Evolutionary conservation across 495 filamentous ascomycete genomes (phyloP), one percentile per base, ranked within the genome.

Genomic region (Podospora pseudocomata): DNA sequence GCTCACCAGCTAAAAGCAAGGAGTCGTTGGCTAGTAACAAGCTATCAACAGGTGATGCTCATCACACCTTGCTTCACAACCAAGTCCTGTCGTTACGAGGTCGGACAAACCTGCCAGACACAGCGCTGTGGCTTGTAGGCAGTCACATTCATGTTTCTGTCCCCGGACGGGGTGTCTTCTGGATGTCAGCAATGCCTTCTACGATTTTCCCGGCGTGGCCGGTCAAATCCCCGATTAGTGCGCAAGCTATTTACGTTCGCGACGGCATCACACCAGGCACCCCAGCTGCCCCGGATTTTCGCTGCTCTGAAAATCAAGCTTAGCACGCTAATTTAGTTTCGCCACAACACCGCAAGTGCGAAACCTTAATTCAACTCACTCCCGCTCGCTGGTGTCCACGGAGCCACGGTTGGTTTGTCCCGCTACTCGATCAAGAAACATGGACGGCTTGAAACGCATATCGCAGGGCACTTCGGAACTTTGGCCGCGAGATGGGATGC

Each of bases 321-420:
- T 68, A 66, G 66, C 68, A 64, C 73, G 70, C 73, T 67, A 72
- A 66, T 67, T 32, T 56, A 69, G 67, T 71, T 68, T 74, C 71
- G 73, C 64, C 67, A 67, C 66, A 66, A 65, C 71, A 65, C 64
- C 57, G 61, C 39, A 54, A 67, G 62, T 58, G 27, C 64, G 54
- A 73, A 75, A 73, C 73, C 63, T 71, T 73, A 75, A 69, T 56
- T 67, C 69, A 68, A 71, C 69, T 60, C 61, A 64, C 56, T 65
- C 39, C 60, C 34, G 44, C 13, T 27, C 65, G 27, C 55, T 32
- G n/a, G 39, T 18, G 26, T 28, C 6, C 39, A 49, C 39, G 39
- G 39, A 15, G n/a, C 6, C 13, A 49, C 39, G 39, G 39, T 49
- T 49, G 13, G 39, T 11, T 49, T 49, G 39, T 49, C 39, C 39